Conservation (phyloP, 2,329 filamentous ascomycete genomes). For the Didymella lethalis region DNA sequence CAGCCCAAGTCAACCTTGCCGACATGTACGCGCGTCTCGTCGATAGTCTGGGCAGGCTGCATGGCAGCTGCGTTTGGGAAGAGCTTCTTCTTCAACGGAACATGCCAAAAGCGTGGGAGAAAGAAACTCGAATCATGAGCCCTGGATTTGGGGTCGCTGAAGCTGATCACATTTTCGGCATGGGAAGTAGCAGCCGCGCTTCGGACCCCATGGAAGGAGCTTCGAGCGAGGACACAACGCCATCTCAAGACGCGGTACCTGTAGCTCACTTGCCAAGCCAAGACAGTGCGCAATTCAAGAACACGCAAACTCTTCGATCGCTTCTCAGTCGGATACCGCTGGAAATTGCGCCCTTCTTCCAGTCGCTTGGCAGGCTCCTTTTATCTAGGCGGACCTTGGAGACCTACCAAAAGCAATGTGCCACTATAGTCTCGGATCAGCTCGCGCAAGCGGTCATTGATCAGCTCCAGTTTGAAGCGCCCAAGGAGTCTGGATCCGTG, state of each 20-base stretch:
- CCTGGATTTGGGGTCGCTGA: conserved; percentile 51
- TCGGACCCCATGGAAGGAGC: conserved; percentile 29
- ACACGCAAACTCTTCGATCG: conserved; percentile 78
- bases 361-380: conserved; percentile 82
- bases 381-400: conserved; percentile 78
- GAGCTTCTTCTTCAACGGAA: conserved; percentile 77
- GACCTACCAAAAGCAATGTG: conserved; percentile 66
- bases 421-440: conserved; percentile 68
- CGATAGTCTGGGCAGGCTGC: conserved; percentile 75
- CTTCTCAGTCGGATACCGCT: conserved; percentile 80
- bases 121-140: conserved; percentile 54
- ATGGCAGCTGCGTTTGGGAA: conserved; percentile 84
- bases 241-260: conserved; percentile 18
- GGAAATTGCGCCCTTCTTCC: conserved; percentile 84
- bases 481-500: conserved; percentile 58
- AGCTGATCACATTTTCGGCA: conserved; percentile 51
- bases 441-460: conserved; percentile 75
- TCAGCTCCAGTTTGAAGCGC: conserved; percentile 65
- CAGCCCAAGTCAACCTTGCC: conserved; percentile 80
- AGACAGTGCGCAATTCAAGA: conserved; percentile 66
- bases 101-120: conserved; percentile 74
- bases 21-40: conserved; percentile 83
- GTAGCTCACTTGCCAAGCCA: conserved; percentile 30
- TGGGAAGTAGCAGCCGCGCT: conserved; percentile 35
- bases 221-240: conserved; percentile 25